These are phyloP conservation scores for Xylariaceae sp. DNA, from an alignment of 2,329 filamentous ascomycete genomes.

Conservation along the genomic window DNA sequence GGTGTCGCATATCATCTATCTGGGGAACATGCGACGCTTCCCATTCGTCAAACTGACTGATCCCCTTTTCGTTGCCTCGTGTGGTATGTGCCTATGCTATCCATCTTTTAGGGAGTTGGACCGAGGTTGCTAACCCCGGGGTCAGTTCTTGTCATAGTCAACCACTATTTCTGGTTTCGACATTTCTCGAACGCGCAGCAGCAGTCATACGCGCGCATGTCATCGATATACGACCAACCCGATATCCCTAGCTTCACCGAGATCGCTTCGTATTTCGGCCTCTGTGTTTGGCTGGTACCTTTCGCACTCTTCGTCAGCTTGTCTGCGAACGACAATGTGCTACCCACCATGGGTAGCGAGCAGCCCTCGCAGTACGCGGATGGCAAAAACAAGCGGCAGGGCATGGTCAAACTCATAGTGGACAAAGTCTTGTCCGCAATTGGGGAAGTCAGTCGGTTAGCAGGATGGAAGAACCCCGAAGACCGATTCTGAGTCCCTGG, in stretches of 20 bases:
- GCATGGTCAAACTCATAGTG: slow-evolving; percentile 59
- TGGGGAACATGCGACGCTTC: slow-evolving; percentile 72
- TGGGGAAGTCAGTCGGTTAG: slow-evolving; percentile 33
- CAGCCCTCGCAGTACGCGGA: slow-evolving; percentile 40
- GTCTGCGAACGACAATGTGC: slow-evolving; percentile 87
- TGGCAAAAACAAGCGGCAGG: slow-evolving; percentile 48
- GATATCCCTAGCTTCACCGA: slow-evolving; percentile 79
- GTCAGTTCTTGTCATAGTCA: slow-evolving; percentile 69
- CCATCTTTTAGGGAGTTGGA: not conserved
- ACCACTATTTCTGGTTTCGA: slow-evolving; percentile 94
- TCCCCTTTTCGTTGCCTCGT: slow-evolving; percentile 78
- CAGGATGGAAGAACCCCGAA: slow-evolving; percentile 34
- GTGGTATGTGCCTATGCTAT: slow-evolving; percentile 46
- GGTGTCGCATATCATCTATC: slow-evolving; percentile 74
- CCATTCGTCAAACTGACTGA: slow-evolving; percentile 79
- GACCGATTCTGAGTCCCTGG: slow-evolving; percentile 26
- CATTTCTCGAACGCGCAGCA: slow-evolving; percentile 69
- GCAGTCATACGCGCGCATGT: slow-evolving; percentile 47
- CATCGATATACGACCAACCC: slow-evolving; percentile 55
- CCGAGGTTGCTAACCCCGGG: slow-evolving; percentile 12
- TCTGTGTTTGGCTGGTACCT: slow-evolving; percentile 94
- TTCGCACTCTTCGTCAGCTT: slow-evolving; percentile 93
- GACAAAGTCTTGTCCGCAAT: slow-evolving; percentile 49
- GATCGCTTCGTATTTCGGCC: slow-evolving; percentile 90
- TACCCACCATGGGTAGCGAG: slow-evolving; percentile 84